These are phyloP conservation scores for Triglochin maritima DNA, from an alignment of 106 monocot species.

Conservation along the genomic window DNA sequence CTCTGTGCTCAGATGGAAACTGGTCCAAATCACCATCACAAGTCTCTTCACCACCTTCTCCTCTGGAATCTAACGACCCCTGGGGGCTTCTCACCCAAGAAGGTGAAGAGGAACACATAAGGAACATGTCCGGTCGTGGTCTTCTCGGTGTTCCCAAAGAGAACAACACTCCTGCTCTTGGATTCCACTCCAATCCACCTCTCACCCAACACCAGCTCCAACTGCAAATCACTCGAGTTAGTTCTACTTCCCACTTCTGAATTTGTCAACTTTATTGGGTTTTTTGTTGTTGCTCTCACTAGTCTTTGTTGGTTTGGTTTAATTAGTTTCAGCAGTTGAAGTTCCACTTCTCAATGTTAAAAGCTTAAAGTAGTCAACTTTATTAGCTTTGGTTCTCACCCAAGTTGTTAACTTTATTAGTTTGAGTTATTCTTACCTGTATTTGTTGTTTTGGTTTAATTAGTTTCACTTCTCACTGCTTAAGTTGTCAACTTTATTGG, in stretches of 20 bases:
- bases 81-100: constrained; percentile 20
- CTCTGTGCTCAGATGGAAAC: neutral
- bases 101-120: neutral
- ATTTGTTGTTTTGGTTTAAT: no score
- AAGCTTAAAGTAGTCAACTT: no score
- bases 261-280: neutral
- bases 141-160: neutral
- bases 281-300: no score
- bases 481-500: neutral
- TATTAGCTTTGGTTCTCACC: no score
- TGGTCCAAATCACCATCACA: constrained; percentile 14
- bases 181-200: neutral
- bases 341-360: no score
- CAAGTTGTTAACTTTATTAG: neutral
- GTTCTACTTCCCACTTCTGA: neutral
- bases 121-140: neutral
- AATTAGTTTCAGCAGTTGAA: no score
- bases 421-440: neutral
- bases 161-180: neutral
- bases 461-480: neutral
- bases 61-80: constrained; percentile 15
- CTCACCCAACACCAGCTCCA: constrained; percentile 30
- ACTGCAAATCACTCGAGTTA: constrained; percentile 28
- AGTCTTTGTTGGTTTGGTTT: no score
- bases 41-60: constrained; percentile 24